Conservation (phyloP, 148 eudicot species). For the Camellia lanceoleosa region DNA sequence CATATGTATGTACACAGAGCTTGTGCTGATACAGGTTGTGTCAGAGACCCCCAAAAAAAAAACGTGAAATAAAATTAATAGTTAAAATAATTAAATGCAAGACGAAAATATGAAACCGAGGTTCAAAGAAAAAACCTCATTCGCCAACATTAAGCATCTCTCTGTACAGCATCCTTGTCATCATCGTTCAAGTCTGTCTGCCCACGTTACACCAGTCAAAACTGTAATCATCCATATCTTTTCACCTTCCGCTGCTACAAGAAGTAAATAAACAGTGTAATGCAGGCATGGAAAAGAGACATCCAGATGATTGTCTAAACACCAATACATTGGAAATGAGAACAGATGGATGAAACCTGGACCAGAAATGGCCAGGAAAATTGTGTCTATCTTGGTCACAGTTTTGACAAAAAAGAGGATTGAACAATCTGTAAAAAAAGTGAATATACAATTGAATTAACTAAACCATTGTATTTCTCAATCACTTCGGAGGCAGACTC, state of each 20-base stretch:
- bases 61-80: background rate
- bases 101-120: background rate
- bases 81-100: background rate
- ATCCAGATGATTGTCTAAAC: background rate
- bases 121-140: background rate
- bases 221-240: background rate
- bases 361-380: background rate
- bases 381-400: background rate
- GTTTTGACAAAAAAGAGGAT: too few relatives aligned
- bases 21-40: background rate
- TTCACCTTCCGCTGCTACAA: slow-evolving; percentile 2
- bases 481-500: too few relatives aligned
- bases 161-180: background rate
- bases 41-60: background rate
- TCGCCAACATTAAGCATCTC: background rate
- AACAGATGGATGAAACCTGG: too few relatives aligned
- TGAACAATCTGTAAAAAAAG: too few relatives aligned
- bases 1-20: background rate
- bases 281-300: background rate
- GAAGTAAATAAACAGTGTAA: too few relatives aligned
- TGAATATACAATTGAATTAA: too few relatives aligned
- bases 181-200: background rate
- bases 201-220: background rate
- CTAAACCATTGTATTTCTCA: too few relatives aligned
- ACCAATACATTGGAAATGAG: too few relatives aligned